Conservation (phyloP, 345 rosid genomes). For the Melaleuca alternifolia region DNA sequence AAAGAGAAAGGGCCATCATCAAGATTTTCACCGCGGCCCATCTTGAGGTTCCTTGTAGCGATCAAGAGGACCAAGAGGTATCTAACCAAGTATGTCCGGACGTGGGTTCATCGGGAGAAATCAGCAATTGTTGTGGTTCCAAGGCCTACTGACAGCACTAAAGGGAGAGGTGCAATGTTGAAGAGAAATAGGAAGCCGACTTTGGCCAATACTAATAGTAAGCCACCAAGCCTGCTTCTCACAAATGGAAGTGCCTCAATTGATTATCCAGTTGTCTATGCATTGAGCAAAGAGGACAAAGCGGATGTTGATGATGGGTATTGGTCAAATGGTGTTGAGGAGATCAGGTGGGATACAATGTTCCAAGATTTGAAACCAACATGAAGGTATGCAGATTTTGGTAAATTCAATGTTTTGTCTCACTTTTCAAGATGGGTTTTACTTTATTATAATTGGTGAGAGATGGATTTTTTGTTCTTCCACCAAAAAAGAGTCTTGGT, state of each 20-base stretch:
- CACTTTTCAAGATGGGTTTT: neutral
- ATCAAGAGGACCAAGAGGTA: conserved; percentile 47
- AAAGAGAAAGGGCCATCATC: conserved; percentile 10
- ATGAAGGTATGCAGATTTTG: conserved; percentile 15
- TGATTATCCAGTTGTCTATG: conserved; percentile 26
- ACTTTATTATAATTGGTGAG: conserved; percentile 30
- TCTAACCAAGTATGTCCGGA: conserved; percentile 34
- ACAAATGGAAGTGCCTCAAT: conserved; percentile 32
- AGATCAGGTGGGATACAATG: conserved; percentile 87
- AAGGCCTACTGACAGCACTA: neutral
- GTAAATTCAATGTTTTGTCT: neutral
- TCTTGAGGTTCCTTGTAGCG: conserved; percentile 42
- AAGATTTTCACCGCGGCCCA: conserved; percentile 1
- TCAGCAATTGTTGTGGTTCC: conserved; percentile 40
- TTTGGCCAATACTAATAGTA: neutral
- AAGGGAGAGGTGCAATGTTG: conserved; percentile 24
- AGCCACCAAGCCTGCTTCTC: conserved; percentile 40
- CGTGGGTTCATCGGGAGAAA: conserved; percentile 32
- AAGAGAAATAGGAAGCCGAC: conserved; percentile 57
- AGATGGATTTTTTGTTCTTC: conserved; percentile 58
- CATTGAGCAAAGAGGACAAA: conserved; percentile 25
- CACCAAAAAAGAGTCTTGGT: conserved; percentile 19
- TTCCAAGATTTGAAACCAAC: conserved; percentile 87
- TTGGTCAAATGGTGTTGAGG: conserved; percentile 42
- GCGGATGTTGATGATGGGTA: conserved; percentile 16